A percentile compares a stretch with the other conserved stretches of the same genome.
Conservation (phyloP, 345 rosid genomes). For the Lumnitzera racemosa region DNA sequence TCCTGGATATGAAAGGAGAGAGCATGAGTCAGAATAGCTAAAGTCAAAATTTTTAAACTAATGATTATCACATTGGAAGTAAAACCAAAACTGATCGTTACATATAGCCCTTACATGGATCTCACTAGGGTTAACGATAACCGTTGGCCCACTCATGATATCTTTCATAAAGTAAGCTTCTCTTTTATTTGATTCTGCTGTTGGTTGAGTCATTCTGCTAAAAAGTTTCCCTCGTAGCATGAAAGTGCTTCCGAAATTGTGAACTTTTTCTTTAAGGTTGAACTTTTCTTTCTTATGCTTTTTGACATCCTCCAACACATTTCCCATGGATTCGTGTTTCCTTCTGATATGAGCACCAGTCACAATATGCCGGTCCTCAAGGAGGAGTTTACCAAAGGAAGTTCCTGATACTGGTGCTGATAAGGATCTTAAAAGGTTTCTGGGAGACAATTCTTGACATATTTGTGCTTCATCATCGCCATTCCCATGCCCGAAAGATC, state of each 20-base stretch:
- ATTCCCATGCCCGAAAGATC: slow-evolving; percentile 37
- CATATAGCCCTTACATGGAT: slow-evolving; percentile 39
- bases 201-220: slow-evolving; percentile 58
- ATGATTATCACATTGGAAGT: too few relatives aligned
- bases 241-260: slow-evolving; percentile 54
- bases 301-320: slow-evolving; percentile 24
- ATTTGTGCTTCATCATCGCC: slow-evolving; percentile 15
- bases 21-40: not conserved
- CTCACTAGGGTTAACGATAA: slow-evolving; percentile 35
- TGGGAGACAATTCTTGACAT: slow-evolving; percentile 46
- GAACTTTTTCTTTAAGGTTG: slow-evolving; percentile 65
- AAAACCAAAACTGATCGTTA: not conserved
- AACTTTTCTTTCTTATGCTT: slow-evolving; percentile 62
- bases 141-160: slow-evolving; percentile 53
- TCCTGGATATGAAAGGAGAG: slow-evolving; percentile 34
- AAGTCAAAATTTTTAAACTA: too few relatives aligned
- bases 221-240: slow-evolving; percentile 60
- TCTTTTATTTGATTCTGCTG: slow-evolving; percentile 39
- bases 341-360: slow-evolving; percentile 82
- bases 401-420: slow-evolving; percentile 85
- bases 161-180: slow-evolving; percentile 49
- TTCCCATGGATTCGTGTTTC: slow-evolving; percentile 42
- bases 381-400: slow-evolving; percentile 84
- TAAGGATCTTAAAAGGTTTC: slow-evolving; percentile 67
- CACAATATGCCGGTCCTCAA: slow-evolving; percentile 73